Percentiles rank a stretch among this genome's conserved stretches.
Conservation (phyloP, 192 early-diverging fungal species). For the Umbelopsis ramanniana region DNA sequence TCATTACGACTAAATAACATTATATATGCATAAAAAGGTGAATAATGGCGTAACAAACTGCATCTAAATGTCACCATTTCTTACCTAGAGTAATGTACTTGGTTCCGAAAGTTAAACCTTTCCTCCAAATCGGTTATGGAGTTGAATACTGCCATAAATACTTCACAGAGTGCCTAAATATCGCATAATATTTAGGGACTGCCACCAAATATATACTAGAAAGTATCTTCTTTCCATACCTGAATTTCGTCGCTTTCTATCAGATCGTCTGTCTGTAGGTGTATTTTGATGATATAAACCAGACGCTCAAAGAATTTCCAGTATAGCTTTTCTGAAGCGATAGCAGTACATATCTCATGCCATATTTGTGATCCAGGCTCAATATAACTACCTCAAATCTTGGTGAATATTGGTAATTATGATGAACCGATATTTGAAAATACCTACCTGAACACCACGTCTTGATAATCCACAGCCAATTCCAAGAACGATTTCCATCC, state of each 20-base stretch:
- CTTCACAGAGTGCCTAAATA: background rate
- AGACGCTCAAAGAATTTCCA: background rate
- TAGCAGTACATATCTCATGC: background rate
- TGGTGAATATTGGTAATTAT: background rate
- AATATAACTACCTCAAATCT: background rate
- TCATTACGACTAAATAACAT: background rate
- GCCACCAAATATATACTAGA: background rate
- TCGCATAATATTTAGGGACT: background rate
- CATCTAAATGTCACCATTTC: background rate
- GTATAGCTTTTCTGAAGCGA: background rate
- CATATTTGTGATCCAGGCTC: background rate
- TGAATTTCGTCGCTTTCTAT: background rate
- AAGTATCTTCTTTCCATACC: background rate
- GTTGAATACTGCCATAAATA: constrained; percentile 8
- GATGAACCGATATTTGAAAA: background rate
- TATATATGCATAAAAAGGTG: background rate
- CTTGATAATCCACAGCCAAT: constrained; percentile 1
- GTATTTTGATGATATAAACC: background rate
- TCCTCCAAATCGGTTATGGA: background rate
- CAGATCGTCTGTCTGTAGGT: background rate
- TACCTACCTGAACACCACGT: background rate
- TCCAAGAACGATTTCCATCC: constrained; percentile 9
- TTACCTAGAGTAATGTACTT: background rate
- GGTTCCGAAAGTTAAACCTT: constrained; percentile 1
- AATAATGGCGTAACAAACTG: background rate